Conservation (phyloP, 345 rosid species). For the Hibiscus mutabilis region DNA sequence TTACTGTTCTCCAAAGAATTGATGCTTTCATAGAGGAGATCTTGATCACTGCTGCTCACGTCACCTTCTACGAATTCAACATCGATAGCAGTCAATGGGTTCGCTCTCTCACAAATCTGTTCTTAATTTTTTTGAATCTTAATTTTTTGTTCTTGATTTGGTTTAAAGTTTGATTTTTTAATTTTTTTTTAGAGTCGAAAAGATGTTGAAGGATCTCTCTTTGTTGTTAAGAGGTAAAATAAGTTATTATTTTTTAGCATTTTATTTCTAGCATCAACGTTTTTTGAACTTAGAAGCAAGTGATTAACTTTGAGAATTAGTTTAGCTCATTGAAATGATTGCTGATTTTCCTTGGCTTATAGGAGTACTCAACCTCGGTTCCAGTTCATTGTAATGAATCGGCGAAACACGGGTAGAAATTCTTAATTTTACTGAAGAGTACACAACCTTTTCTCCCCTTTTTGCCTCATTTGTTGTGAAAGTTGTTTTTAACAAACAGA, state of each 20-base stretch:
- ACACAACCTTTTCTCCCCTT: background rate
- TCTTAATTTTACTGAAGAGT: background rate
- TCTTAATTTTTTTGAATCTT: background rate
- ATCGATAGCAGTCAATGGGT: constrained; percentile 70
- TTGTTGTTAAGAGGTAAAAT: constrained; percentile 63
- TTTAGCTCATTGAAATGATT: background rate
- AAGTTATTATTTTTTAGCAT: background rate
- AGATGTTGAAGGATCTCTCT: constrained; percentile 76
- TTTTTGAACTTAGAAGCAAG: background rate
- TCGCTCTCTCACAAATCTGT: constrained; percentile 12
- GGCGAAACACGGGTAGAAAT: constrained; percentile 51
- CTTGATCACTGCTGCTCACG: constrained; percentile 68
- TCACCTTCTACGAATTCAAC: constrained; percentile 71
- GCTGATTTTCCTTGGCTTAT: constrained; percentile 2
- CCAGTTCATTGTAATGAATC: constrained; percentile 77
- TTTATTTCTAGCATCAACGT: background rate
- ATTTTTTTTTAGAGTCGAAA: constrained; percentile 52
- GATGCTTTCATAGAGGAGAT: constrained; percentile 71
- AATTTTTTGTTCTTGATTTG: background rate
- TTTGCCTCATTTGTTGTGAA: background rate
- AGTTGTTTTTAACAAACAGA: constrained; percentile 23
- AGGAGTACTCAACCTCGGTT: constrained; percentile 79
- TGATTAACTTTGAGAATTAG: background rate
- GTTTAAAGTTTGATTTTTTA: background rate
- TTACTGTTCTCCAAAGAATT: constrained; percentile 62